These are phyloP conservation scores for Globisporangium uncinulatum DNA, from an alignment of 352 stramenopile species.

Conservation along the genomic window DNA sequence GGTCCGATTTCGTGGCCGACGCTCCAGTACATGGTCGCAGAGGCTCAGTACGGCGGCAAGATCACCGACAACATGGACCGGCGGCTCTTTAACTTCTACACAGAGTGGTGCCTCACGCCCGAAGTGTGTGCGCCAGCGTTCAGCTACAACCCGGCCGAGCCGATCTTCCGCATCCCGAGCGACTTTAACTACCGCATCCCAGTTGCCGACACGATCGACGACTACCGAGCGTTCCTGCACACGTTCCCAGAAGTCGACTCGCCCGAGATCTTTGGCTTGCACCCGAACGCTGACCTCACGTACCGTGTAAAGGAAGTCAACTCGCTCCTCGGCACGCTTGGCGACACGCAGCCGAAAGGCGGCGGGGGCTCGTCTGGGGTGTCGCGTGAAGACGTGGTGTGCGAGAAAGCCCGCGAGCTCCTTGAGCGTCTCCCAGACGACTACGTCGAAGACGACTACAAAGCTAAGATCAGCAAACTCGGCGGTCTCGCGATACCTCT, in stretches of 20 bases:
- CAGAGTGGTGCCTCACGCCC: constrained; percentile 94
- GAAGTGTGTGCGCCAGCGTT: constrained; percentile 83
- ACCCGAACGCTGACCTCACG: constrained; percentile 98
- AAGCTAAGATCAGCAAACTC: constrained; percentile 95
- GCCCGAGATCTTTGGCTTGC: constrained; percentile 98
- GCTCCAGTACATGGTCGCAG: constrained; percentile 98
- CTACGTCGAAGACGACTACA: constrained; percentile 98
- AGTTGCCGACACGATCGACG: constrained; percentile 88
- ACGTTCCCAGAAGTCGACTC: constrained; percentile 96
- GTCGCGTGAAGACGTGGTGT: constrained; percentile 95
- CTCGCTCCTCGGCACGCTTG: constrained; percentile 91
- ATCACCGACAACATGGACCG: constrained; percentile 99
- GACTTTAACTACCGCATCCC: constrained; percentile 97
- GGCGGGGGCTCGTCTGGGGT: constrained; percentile 84
- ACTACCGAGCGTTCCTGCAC: constrained; percentile 95
- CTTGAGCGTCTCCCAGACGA: constrained; percentile 93
- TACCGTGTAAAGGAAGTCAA: constrained; percentile 97
- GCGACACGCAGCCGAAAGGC: constrained; percentile 95
- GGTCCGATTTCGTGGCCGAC: constrained; percentile 97
- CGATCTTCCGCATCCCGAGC: constrained; percentile 95
- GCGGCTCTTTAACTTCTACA: constrained; percentile 97
- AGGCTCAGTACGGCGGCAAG: constrained; percentile 98
- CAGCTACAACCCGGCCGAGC: constrained; percentile 92
- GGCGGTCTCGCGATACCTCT: constrained; percentile 94
- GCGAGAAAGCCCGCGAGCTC: constrained; percentile 94